Base-by-base conservation (phyloP, 2,329 filamentous ascomycete species). In the Neofusicoccum ribis region DNA sequence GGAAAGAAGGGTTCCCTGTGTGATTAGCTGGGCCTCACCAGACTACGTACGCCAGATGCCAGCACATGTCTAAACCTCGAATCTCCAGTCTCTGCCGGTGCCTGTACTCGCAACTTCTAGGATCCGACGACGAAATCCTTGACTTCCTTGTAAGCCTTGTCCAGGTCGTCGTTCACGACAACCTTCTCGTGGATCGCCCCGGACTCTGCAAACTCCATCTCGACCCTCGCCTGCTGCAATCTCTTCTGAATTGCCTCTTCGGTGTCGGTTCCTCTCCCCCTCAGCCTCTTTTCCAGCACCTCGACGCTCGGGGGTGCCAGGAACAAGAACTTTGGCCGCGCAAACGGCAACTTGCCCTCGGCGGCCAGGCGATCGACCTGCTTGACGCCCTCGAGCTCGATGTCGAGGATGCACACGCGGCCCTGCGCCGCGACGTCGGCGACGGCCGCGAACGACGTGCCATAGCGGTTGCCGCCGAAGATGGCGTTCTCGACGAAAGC, bases 361-460 rank as follows among this genome's bases (percentile, higher is more conserved):
- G 86, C 85, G 78, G 93, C 92, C 11, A 60, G 56, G 4, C 56
- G 56, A n/a, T 60, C 56, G 73, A 97, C 91, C 80, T 97, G 93
- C 82, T 97, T 97, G 66, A 97, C 93, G 67, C 93, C 93, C 85
- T 97, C 93, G 92, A 97, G 97, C 84, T 97, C 94, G 75, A 97
- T 98, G 77, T 98, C 94, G 70, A 97, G 82, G 54, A 97, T 88
- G 67, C 93, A 94, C 47, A 93, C 87, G 72, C 84, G 85, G 17
- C 88, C 89, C 79, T 89, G 87, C 67, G 86, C 85, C 2, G 85
- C 85, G 76, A 93, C 88, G 72, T 91, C 87, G 77, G 89, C 85
- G 68, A 97, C 92, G 34, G 92, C 92, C 78, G 85, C 83, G 73
- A 92, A 88, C 75, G 88, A 91, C 5, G 93, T 97, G 65, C 93